These are phyloP conservation scores for Picochlorum sp. DNA, from an alignment of 139 green algal genomes.

Conservation along the genomic window DNA sequence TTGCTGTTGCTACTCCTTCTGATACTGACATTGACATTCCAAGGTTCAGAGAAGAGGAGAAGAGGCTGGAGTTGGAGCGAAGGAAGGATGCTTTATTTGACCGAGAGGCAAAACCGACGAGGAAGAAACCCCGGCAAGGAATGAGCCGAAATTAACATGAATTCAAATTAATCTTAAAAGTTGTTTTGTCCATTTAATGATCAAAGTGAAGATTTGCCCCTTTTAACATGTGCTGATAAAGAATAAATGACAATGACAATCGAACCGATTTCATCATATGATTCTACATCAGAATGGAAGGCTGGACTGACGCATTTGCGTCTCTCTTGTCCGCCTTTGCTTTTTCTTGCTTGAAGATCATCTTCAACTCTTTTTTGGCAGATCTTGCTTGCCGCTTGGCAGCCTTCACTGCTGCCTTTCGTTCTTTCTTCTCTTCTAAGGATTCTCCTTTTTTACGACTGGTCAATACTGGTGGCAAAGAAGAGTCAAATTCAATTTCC, in stretches of 20 bases:
- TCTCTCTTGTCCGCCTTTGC: conserved; percentile 6
- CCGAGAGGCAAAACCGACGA: too few species aligned
- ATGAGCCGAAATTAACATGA: too few species aligned
- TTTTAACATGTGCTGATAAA: too few species aligned
- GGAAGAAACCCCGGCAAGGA: too few species aligned
- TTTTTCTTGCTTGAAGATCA: conserved; percentile 57
- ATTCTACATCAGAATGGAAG: conserved; percentile 7
- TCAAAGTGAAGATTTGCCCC: too few species aligned
- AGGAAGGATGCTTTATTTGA: too few species aligned
- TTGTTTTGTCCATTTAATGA: too few species aligned
- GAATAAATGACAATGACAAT: too few species aligned
- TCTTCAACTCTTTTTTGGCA: conserved; percentile 75
- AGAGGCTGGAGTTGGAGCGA: too few species aligned
- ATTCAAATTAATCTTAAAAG: too few species aligned
- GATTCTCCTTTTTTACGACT: conserved; percentile 59
- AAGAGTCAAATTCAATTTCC: neutral
- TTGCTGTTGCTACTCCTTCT: neutral
- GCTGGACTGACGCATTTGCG: conserved; percentile 17
- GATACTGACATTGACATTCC: too few species aligned
- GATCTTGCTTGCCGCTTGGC: conserved; percentile 32
- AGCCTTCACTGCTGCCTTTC: conserved; percentile 78
- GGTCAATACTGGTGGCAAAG: neutral
- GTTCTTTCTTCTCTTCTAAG: conserved; percentile 58
- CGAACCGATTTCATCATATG: neutral
- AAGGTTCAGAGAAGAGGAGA: too few species aligned